Base-by-base conservation (phyloP, 1,139 yeast genomes). In the Taphrina populina region DNA sequence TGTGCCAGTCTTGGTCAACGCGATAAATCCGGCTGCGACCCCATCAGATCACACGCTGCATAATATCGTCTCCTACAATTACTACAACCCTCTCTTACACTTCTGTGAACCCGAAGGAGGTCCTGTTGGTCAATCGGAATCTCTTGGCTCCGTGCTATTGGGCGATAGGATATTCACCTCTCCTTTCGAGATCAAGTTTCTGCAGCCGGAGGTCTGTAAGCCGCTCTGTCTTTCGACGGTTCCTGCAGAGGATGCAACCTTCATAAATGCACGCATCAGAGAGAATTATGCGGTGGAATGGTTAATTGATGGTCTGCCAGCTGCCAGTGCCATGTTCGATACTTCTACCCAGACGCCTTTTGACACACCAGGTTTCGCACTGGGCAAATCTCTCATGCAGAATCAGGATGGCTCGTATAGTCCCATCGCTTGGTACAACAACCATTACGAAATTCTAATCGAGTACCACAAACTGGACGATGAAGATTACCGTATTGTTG, bases 121-220 rank as follows among this genome's bases (percentile, higher is more conserved):
- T 0, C 80, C 84, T 15, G 74, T 76, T 63, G 83, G 84, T 63
- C 95, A 88, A 69, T 81, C 88, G 64, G 97, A 90, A 71, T 84
- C 95, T 10, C 76, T 92, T 54, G 99, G 99, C 5, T 83, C 96
- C 1, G 84, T 92, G 62, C 76, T 92, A 58, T 88, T 94, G 70
- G 98, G 99, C 60, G 98, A 92, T 71, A 78, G 98, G 67, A 88
- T 92, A 62, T 88, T 86, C 75, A 84, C 87, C 67, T 88, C 97
- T 6, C 96, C 97, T 1, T 88, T 86, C 66, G 79, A 84, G 57
- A 73, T 92, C 62, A 75, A 78, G 49, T 86, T 92, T 95, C 75
- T 85, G 63, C 78, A 86, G 68, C 78, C 84, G 61, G 78, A 78
- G 64, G 67, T 75, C 8, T 92, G 98, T 74, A 75, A 75, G 57